Evolutionary conservation across 23 red algal genomes (phyloP).

Genomic region (Gracilaria domingensis): DNA sequence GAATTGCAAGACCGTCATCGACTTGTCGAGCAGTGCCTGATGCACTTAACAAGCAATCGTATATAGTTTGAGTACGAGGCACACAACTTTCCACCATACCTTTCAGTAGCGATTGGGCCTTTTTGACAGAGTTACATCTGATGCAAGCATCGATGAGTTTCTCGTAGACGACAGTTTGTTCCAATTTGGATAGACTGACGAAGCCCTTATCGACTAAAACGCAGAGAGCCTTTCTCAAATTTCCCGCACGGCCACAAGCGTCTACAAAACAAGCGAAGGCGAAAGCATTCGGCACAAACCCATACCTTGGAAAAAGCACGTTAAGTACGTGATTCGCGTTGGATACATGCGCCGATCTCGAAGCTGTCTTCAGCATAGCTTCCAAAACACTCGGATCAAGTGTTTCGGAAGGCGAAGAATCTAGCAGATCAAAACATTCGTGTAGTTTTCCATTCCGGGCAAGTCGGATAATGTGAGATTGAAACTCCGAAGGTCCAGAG

Average conservation of each 20-base stretch:
- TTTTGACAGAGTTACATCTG: slow-evolving; percentile 17
- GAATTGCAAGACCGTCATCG: slow-evolving; percentile 29
- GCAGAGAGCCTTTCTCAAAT: slow-evolving; percentile 35
- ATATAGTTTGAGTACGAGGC: slow-evolving; percentile 40
- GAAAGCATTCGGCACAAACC: not conserved
- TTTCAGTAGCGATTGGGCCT: slow-evolving; percentile 27
- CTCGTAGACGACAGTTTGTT: slow-evolving; percentile 43
- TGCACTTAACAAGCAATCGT: slow-evolving; percentile 46
- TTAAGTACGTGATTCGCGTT: slow-evolving; percentile 32
- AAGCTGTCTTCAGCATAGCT: slow-evolving; percentile 9
- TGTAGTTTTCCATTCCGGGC: slow-evolving; percentile 6
- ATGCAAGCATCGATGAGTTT: slow-evolving; percentile 59
- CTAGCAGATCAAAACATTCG: not conserved
- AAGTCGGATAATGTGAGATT: slow-evolving; percentile 3
- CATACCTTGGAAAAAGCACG: slow-evolving; percentile 39
- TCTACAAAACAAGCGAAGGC: slow-evolving; percentile 36
- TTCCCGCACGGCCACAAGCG: slow-evolving; percentile 55
- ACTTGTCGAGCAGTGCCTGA: slow-evolving; percentile 18
- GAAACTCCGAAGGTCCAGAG: slow-evolving; percentile 17
- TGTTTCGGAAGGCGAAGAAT: slow-evolving; percentile 13
- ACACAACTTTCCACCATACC: slow-evolving; percentile 26
- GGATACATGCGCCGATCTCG: slow-evolving; percentile 9
- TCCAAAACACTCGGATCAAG: slow-evolving; percentile 17
- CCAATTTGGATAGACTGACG: not conserved
- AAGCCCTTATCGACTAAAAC: not conserved